Percentiles rank a stretch among this genome's conserved stretches.
Evolutionary conservation across 2,329 filamentous ascomycete genomes (phyloP).

Genomic region (Metarhizium rileyi): DNA sequence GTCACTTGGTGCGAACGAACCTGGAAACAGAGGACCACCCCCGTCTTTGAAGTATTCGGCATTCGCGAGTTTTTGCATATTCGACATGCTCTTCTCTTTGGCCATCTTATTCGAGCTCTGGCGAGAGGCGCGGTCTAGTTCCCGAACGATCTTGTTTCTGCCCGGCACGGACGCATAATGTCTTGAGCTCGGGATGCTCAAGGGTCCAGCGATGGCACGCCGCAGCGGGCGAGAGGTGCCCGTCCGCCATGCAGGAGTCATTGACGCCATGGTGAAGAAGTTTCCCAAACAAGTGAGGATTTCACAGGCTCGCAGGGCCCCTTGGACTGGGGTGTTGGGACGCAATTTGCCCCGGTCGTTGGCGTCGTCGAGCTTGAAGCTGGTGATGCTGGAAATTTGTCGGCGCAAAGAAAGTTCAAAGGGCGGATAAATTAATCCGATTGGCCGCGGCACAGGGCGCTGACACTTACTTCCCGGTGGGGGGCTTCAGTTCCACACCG

Average conservation of each 20-base stretch:
- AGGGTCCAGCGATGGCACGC: constrained; percentile 12
- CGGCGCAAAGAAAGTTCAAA: not conserved
- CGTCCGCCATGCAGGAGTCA: constrained; percentile 13
- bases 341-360: not conserved
- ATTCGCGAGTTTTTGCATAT: constrained; percentile 21
- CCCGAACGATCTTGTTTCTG: constrained; percentile 16
- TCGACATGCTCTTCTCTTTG: constrained; percentile 20
- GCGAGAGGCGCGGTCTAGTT: constrained; percentile 17
- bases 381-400: constrained; percentile 5
- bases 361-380: not conserved
- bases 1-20: constrained; percentile 7
- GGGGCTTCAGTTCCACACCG: not conserved
- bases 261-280: constrained; percentile 8
- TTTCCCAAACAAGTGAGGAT: not conserved
- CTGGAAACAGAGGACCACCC: constrained; percentile 25
- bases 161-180: constrained; percentile 17
- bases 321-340: not conserved
- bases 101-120: constrained; percentile 15
- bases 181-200: constrained; percentile 15
- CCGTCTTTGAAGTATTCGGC: constrained; percentile 24
- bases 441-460: not conserved
- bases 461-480: no score
- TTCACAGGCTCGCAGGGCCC: not conserved
- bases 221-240: constrained; percentile 11
- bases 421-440: constrained; percentile 9